phyloP scores from a whole-genome alignment of 148 eudicot species.

The Vaccinium macrocarpon region DNA sequence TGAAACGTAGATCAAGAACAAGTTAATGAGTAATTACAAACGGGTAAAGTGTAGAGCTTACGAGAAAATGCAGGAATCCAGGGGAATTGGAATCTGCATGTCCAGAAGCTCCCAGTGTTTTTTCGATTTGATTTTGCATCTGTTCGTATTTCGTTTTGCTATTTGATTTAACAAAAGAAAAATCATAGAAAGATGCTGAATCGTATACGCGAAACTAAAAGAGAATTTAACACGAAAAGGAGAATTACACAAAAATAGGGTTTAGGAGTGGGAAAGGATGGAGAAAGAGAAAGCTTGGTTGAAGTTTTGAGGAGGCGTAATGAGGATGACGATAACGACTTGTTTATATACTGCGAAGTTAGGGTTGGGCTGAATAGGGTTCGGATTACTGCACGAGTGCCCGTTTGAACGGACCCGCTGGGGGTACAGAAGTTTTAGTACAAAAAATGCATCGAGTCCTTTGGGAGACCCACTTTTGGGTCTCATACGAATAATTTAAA shows the following conservation, averaged over 20 bases:
- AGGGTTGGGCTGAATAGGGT: background rate
- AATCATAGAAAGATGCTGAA: background rate
- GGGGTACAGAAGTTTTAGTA: no score
- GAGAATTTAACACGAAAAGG: background rate
- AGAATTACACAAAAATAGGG: background rate
- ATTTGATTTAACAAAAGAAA: constrained; percentile 13
- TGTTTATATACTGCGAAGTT: background rate
- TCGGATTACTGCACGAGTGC: no score
- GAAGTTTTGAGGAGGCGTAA: background rate
- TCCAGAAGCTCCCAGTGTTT: background rate
- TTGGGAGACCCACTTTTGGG: no score
- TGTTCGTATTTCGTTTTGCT: constrained; percentile 5
- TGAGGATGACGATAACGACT: background rate
- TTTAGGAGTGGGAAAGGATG: background rate
- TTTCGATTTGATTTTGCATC: constrained; percentile 10
- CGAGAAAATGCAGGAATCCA: constrained; percentile 15
- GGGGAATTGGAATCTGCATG: constrained; percentile 12
- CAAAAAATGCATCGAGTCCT: no score
- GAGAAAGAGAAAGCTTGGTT: background rate
- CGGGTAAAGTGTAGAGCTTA: constrained; percentile 4
- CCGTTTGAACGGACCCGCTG: no score
- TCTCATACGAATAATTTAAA: no score
- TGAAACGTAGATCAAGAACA: background rate
- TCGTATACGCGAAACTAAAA: background rate
- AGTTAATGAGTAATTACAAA: background rate